A percentile compares a stretch with the other conserved stretches of the same genome.
Evolutionary conservation across 2,329 filamentous ascomycete genomes (phyloP).

Genomic region (Didymella pinodella): DNA sequence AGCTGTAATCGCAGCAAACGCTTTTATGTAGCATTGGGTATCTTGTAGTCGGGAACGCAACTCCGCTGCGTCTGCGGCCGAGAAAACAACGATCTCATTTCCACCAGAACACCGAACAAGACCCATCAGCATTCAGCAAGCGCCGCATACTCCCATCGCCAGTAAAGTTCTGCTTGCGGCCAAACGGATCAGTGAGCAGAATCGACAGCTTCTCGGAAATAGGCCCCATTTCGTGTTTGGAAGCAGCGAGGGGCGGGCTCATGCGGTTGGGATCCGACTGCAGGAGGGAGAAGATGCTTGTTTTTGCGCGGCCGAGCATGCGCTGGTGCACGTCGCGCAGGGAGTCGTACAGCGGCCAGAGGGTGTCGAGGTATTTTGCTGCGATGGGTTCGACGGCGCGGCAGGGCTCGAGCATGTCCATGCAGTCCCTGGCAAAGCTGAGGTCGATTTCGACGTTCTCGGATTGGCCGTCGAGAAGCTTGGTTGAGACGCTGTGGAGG

Average conservation of each 20-base stretch:
- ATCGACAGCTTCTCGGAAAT: constrained; percentile 47
- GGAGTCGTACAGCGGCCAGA: constrained; percentile 48
- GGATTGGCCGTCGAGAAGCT: constrained; percentile 44
- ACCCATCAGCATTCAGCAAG: constrained; percentile 44
- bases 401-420: constrained; percentile 48
- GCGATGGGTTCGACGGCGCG: constrained; percentile 46
- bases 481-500: constrained; percentile 46
- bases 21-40: not conserved
- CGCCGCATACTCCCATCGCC: constrained; percentile 39
- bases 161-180: constrained; percentile 39
- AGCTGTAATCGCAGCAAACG: not conserved
- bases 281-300: constrained; percentile 46
- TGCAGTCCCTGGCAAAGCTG: constrained; percentile 44
- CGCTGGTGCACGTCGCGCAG: constrained; percentile 45
- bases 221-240: constrained; percentile 45
- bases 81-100: constrained; percentile 29
- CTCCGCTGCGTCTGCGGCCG: not conserved
- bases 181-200: constrained; percentile 49
- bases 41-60: constrained; percentile 2
- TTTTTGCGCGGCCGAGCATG: constrained; percentile 43
- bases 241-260: constrained; percentile 42
- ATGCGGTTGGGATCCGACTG: constrained; percentile 36
- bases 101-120: constrained; percentile 48
- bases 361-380: constrained; percentile 41
- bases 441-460: constrained; percentile 46